Conservation (phyloP, 192 early-diverging fungal genomes). For the Phlyctochytrium planicorne region DNA sequence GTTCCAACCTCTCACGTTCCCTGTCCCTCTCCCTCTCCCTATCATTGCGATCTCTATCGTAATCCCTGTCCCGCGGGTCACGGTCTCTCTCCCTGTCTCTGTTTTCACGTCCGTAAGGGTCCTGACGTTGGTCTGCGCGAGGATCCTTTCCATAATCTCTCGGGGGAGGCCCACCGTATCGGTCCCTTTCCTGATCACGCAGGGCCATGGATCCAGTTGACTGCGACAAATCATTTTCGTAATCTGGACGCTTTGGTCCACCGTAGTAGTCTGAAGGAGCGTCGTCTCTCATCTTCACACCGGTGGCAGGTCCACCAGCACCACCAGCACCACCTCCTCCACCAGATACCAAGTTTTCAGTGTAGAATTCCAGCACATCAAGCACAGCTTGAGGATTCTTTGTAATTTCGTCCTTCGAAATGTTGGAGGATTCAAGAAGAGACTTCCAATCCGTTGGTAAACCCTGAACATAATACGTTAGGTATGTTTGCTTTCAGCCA, state of each 20-base stretch:
- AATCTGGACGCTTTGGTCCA: no score
- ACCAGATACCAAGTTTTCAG: constrained; percentile 57
- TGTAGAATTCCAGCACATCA: constrained; percentile 97
- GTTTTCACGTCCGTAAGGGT: no score
- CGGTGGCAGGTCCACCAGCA: neutral
- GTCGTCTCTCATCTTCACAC: neutral
- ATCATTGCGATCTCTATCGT: constrained; percentile 7
- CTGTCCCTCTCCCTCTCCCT: constrained; percentile 24
- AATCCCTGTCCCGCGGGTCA: neutral
- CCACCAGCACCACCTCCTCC: constrained; percentile 19
- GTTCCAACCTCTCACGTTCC: constrained; percentile 54
- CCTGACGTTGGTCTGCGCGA: neutral
- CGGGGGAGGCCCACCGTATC: no score
- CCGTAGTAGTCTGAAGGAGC: neutral
- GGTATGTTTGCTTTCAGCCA: neutral
- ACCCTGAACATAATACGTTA: constrained; percentile 48
- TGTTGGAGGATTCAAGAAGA: constrained; percentile 88
- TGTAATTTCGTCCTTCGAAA: constrained; percentile 95
- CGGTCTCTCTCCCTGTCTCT: no score
- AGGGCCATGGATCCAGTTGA: no score
- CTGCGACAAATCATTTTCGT: no score
- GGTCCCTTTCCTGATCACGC: no score
- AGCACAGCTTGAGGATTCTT: constrained; percentile 98
- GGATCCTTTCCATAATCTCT: neutral
- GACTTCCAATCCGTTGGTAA: constrained; percentile 94